These are phyloP conservation scores for Proliferodiscus dingleyae DNA, from an alignment of 2,329 filamentous ascomycete genomes.

Conservation along the genomic window DNA sequence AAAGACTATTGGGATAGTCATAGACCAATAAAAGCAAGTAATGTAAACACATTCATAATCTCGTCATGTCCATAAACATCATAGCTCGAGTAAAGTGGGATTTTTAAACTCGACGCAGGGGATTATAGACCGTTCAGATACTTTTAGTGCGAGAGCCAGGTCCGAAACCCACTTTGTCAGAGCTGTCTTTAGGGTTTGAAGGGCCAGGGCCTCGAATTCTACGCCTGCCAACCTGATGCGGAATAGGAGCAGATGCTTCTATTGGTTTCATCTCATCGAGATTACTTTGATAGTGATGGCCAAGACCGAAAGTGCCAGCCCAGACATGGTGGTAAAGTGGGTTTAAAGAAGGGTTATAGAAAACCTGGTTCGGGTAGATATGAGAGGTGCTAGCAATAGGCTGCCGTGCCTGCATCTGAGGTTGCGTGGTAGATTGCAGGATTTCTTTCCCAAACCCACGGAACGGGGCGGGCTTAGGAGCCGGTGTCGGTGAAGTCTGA, in stretches of 20 bases:
- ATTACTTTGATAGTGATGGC: conserved; percentile 4
- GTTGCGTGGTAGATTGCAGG: conserved; percentile 19
- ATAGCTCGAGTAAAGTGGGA: not conserved
- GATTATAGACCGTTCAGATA: conserved; percentile 10
- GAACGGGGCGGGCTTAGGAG: conserved; percentile 17
- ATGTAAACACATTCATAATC: not conserved
- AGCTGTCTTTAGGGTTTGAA: conserved; percentile 7
- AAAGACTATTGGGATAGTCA: conserved; percentile 1
- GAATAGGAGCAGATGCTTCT: conserved; percentile 5
- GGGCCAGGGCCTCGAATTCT: conserved; percentile 7
- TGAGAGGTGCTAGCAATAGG: conserved; percentile 16
- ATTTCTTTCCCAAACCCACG: conserved; percentile 24
- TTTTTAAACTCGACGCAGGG: not conserved
- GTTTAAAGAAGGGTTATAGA: conserved; percentile 25
- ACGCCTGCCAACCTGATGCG: conserved; percentile 18
- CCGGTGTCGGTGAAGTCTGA: conserved; percentile 24
- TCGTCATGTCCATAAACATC: not conserved
- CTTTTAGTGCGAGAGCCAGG: conserved; percentile 9
- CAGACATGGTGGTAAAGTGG: conserved; percentile 27
- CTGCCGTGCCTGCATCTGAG: conserved; percentile 16
- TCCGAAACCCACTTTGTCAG: not conserved
- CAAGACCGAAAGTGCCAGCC: conserved; percentile 17
- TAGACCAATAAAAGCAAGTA: conserved; percentile 1
- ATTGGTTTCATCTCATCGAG: conserved; percentile 14
- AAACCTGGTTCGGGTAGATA: conserved; percentile 25